These are phyloP conservation scores for Salvia miltiorrhiza DNA, from an alignment of 257 asterid genomes.

Conservation along the genomic window DNA sequence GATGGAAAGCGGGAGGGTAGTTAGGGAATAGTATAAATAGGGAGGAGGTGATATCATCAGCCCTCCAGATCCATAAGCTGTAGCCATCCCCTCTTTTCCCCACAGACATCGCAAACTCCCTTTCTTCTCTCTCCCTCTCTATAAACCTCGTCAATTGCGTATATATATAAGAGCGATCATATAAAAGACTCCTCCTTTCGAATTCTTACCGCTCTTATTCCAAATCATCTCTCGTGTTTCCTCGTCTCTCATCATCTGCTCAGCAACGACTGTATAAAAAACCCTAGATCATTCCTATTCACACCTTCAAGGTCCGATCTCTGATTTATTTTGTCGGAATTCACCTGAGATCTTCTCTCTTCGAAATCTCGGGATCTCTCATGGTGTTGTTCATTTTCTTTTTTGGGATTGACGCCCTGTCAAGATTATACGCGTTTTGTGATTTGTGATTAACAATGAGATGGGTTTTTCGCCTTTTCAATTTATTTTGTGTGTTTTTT, in stretches of 20 bases:
- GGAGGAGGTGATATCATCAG: slow-evolving; percentile 18
- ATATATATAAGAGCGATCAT: slow-evolving; percentile 29
- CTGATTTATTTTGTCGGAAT: neutral
- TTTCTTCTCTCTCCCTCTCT: slow-evolving; percentile 15
- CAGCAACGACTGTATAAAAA: neutral
- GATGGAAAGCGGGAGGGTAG: slow-evolving; percentile 9
- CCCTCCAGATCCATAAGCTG: slow-evolving; percentile 21
- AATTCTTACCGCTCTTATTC: slow-evolving; percentile 44
- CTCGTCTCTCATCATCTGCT: slow-evolving; percentile 9
- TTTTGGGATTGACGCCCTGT: neutral
- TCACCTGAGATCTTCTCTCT: neutral
- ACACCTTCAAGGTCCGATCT: slow-evolving; percentile 30
- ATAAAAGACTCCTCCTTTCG: slow-evolving; percentile 38
- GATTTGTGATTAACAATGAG: neutral
- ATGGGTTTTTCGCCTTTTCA: neutral
- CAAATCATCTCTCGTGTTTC: neutral
- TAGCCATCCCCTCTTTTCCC: neutral
- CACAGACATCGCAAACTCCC: neutral
- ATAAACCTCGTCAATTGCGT: slow-evolving; percentile 19
- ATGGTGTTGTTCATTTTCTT: neutral
- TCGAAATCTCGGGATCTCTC: no score
- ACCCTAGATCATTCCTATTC: slow-evolving; percentile 40
- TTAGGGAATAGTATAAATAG: slow-evolving; percentile 15
- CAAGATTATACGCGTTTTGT: neutral
- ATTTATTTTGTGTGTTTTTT: neutral